Evolutionary conservation across 73 alveolate genomes (phyloP).

Genomic region (Paramecium biaurelia): DNA sequence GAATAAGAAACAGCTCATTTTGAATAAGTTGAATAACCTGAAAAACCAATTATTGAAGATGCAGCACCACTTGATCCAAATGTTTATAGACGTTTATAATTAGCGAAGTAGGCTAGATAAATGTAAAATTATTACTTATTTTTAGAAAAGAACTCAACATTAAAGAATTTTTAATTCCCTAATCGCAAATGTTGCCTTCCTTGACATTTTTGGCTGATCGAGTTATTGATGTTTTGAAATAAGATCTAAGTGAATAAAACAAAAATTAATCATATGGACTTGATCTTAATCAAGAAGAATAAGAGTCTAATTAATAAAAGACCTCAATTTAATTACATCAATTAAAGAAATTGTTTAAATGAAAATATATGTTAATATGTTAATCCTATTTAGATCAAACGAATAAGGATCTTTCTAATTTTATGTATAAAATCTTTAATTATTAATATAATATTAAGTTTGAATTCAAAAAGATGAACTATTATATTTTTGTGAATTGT

Average conservation of each 20-base stretch:
- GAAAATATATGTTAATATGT: neutral
- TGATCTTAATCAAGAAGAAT: neutral
- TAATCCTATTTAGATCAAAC: neutral
- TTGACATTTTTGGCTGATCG: neutral
- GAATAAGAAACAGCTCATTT: neutral
- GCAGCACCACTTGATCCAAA: neutral
- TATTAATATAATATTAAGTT: too few species aligned
- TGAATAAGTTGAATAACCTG: neutral
- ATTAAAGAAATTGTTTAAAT: neutral
- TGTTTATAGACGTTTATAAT: neutral
- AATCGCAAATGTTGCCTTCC: slow-evolving; percentile 21
- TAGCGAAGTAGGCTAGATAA: neutral
- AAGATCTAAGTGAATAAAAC: neutral
- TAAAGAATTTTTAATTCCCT: neutral
- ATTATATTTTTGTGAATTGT: too few species aligned
- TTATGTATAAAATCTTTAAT: too few species aligned
- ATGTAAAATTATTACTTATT: neutral
- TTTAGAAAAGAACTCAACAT: neutral
- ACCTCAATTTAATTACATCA: neutral
- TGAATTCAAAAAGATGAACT: too few species aligned
- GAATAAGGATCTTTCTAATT: too few species aligned
- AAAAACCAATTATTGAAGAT: neutral
- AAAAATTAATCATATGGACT: neutral
- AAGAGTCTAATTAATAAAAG: neutral
- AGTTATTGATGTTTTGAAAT: slow-evolving; percentile 4